Base-by-base conservation (phyloP, 2,329 filamentous ascomycete genomes). In the Aaosphaeria arxii region DNA sequence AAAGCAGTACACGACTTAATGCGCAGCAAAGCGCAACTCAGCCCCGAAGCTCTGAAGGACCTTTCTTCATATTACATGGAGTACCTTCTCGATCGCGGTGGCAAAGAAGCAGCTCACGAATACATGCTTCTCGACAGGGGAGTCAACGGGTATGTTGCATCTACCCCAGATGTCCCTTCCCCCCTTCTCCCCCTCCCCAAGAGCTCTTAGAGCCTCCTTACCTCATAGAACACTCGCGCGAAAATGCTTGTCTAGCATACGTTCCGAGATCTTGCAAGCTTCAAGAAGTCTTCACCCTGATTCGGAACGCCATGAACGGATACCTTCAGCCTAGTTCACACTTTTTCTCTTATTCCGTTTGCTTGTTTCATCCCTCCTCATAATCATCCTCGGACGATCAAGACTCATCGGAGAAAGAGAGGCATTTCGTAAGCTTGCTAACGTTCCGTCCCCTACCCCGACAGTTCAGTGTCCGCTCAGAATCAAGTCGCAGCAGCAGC, bases 81-180 rank as follows among this genome's bases (percentile, higher is more conserved):
- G 9, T 96, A 94, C 63, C 77, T 99, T 33, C 83, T 95, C 54
- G 86, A 95, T 59, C 80, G 88, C 46, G 91, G 92, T 11, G 85
- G 83, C 51, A 88, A 91, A 67, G 83, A 91, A 31, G 83, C 89
- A 2, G 92, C 95, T 74, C 89, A 91, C 71, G 87, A 91, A 59
- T 96, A 91, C 68, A 78, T 96, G 64, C 75, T 80, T 50, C 76
- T 97, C 33, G 92, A 99, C 66, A 82, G 85, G 40, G 88, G 95
- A 68, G 82, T 96, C 50, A 94, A 95, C 67, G 94, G 94, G 52
- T 75, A 73, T 57, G 63, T 69, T 62, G 63, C 57, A 56, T 65
- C 63, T 59, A 54, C 55, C 57, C 53, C 50, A 54, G 61, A 56
- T 46, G 28, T 41, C 43, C 40, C 40, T 47, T 36, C 33, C 39